Conservation (phyloP, 495 filamentous ascomycete species). For the Xylaria scruposa region DNA sequence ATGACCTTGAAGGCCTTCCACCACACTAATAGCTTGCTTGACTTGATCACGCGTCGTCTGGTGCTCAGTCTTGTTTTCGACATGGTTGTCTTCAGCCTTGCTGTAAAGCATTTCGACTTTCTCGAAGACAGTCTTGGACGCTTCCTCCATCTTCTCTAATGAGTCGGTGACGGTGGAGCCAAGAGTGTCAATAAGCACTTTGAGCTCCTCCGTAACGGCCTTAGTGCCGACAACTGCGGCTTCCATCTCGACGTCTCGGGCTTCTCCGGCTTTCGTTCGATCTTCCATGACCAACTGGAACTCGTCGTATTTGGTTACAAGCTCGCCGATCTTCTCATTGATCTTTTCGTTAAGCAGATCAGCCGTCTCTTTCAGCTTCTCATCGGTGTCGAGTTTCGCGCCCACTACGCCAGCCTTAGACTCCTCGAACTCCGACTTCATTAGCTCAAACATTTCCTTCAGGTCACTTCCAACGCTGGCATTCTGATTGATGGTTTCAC, state of each 20-base stretch:
- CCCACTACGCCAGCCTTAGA: slow-evolving; percentile 71
- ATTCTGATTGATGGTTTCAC: slow-evolving; percentile 64
- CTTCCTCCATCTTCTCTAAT: slow-evolving; percentile 80
- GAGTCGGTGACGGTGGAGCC: slow-evolving; percentile 82
- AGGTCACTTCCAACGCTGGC: slow-evolving; percentile 64
- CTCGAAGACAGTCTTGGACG: slow-evolving; percentile 81
- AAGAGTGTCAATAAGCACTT: slow-evolving; percentile 80
- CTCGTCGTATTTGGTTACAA: slow-evolving; percentile 84
- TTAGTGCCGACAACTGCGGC: slow-evolving; percentile 75
- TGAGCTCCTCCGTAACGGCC: slow-evolving; percentile 82
- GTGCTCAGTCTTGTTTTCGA: slow-evolving; percentile 75
- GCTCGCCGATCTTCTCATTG: slow-evolving; percentile 76
- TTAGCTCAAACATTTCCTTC: slow-evolving; percentile 78
- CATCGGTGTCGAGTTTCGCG: slow-evolving; percentile 74
- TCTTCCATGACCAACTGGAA: slow-evolving; percentile 72
- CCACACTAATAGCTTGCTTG: slow-evolving; percentile 69
- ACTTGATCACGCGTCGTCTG: slow-evolving; percentile 78
- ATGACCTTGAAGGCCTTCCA: slow-evolving; percentile 77
- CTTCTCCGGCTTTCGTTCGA: slow-evolving; percentile 70
- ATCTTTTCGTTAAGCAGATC: slow-evolving; percentile 77
- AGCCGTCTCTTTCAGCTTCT: slow-evolving; percentile 73
- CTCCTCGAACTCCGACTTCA: slow-evolving; percentile 83
- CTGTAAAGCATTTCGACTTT: slow-evolving; percentile 76
- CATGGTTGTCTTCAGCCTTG: slow-evolving; percentile 78
- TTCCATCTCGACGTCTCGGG: slow-evolving; percentile 68